These are phyloP conservation scores for Cyberlindnera mrakii DNA, from an alignment of 805 yeast genomes.

Conservation along the genomic window DNA sequence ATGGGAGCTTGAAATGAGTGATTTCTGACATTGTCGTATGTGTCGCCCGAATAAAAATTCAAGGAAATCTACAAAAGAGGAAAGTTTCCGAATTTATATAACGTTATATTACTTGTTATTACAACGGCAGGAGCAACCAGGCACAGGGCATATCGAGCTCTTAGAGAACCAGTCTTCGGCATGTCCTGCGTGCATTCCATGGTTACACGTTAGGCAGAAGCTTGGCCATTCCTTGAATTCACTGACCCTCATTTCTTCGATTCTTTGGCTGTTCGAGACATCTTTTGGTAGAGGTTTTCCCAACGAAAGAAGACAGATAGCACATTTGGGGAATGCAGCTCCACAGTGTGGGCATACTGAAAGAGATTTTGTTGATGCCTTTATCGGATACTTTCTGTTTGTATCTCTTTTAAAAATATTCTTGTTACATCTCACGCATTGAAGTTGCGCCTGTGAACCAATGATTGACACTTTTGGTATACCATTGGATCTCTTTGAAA, in stretches of 20 bases:
- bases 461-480: slow-evolving; percentile 38
- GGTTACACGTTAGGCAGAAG: slow-evolving; percentile 86
- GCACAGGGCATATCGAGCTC: slow-evolving; percentile 88
- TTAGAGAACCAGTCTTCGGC: slow-evolving; percentile 94
- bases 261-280: slow-evolving; percentile 5
- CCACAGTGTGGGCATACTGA: slow-evolving; percentile 78
- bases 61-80: too few species aligned
- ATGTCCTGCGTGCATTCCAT: slow-evolving; percentile 92
- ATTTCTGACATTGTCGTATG: too few species aligned
- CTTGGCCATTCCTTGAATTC: slow-evolving; percentile 79
- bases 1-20: too few species aligned
- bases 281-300: slow-evolving; percentile 55
- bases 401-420: slow-evolving; percentile 42
- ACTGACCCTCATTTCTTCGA: slow-evolving; percentile 15
- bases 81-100: too few species aligned
- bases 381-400: slow-evolving; percentile 6
- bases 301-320: slow-evolving; percentile 75
- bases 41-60: too few species aligned
- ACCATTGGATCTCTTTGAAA: slow-evolving; percentile 44
- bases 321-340: slow-evolving; percentile 81
- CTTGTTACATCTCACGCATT: slow-evolving; percentile 79
- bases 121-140: slow-evolving; percentile 84
- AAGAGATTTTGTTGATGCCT: slow-evolving; percentile 1
- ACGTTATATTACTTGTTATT: slow-evolving; percentile 37
- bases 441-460: slow-evolving; percentile 73